Conservation (phyloP, 345 rosid genomes). For the Hevea brasiliensis region DNA sequence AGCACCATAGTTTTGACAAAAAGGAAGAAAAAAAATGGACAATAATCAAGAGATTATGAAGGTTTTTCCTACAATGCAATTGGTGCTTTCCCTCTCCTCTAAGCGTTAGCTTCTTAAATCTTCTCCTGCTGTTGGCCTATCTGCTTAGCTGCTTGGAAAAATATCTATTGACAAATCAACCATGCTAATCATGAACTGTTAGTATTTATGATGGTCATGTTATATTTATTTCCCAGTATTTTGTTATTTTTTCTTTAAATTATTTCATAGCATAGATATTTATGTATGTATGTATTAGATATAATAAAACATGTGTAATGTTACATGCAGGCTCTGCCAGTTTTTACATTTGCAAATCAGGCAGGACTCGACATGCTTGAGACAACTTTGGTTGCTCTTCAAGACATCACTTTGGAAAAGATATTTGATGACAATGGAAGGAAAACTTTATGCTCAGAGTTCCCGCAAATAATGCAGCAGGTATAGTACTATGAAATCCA, state of each 20-base stretch:
- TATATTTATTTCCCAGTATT: too few relatives aligned
- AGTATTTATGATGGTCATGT: neutral
- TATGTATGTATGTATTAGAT: neutral
- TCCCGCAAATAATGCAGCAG: slow-evolving; percentile 39
- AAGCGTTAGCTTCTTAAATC: neutral
- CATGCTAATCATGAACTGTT: neutral
- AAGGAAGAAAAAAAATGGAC: neutral
- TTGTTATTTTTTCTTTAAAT: neutral
- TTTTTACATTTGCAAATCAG: slow-evolving; percentile 32
- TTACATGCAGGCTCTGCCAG: slow-evolving; percentile 27
- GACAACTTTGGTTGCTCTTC: slow-evolving; percentile 35
- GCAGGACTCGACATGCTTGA: slow-evolving; percentile 37
- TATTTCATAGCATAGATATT: neutral
- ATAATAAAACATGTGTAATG: neutral
- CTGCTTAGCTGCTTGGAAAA: neutral
- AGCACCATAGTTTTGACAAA: neutral
- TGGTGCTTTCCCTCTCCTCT: neutral
- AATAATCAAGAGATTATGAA: neutral
- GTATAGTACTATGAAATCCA: slow-evolving; percentile 3
- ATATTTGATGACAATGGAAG: slow-evolving; percentile 34
- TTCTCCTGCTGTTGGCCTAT: neutral
- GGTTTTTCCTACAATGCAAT: neutral
- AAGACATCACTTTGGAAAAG: slow-evolving; percentile 32
- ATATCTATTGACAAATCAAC: neutral
- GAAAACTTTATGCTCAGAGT: slow-evolving; percentile 32